Evolutionary conservation across 495 filamentous ascomycete genomes (phyloP).

Genomic region (Penicillium desertorum): DNA sequence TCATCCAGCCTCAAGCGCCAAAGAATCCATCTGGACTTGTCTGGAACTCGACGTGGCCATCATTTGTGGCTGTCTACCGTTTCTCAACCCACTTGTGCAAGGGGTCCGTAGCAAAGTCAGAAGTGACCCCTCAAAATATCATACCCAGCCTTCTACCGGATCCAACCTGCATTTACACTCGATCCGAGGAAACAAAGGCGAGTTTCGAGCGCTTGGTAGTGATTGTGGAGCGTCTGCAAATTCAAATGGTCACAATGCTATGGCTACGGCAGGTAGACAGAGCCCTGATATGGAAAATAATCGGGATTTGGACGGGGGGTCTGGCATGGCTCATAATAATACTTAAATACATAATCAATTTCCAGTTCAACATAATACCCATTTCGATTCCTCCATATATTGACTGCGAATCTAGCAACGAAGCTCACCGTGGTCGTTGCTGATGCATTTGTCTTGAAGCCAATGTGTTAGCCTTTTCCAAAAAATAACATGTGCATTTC

Average conservation of each 20-base stretch:
- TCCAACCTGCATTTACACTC: neutral
- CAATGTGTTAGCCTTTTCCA: neutral
- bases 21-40: neutral
- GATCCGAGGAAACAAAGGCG: neutral
- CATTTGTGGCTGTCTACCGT: neutral
- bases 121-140: neutral
- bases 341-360: neutral
- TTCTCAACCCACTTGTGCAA: neutral
- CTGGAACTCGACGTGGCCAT: neutral
- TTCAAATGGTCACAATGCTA: neutral
- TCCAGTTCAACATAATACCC: neutral
- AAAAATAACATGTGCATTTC: neutral
- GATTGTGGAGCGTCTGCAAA: neutral
- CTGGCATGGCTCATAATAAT: neutral
- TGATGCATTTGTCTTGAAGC: constrained; percentile 25
- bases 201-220: neutral
- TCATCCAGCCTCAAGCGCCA: neutral
- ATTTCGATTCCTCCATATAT: neutral
- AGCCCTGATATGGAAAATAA: neutral
- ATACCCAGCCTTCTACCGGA: neutral
- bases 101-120: neutral
- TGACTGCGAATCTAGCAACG: constrained; percentile 15
- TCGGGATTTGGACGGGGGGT: neutral
- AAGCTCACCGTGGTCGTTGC: constrained; percentile 26
- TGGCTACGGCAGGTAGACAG: neutral